Evolutionary conservation across 306 rosid species (phyloP), one percentile per base, ranked within the genome.

Genomic region (Rosa lucieae): DNA sequence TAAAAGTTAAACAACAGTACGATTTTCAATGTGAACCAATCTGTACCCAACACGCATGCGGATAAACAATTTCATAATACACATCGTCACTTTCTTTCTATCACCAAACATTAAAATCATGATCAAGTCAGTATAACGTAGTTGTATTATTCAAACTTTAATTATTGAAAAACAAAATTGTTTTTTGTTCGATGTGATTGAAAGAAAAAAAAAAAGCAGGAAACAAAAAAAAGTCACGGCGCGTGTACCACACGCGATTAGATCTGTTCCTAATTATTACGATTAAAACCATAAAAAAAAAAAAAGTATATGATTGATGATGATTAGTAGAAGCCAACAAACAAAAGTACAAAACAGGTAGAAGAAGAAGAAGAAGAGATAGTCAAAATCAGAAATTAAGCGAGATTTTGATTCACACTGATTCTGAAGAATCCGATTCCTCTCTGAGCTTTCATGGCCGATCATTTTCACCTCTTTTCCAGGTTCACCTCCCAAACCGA

Each of bases 371-470:
- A 49, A 49, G 15, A 12, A 4, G 63, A 58, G 62, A 55, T 55
- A 2, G 59, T 53, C 55, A 49, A 49, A 14, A 49, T 14, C 14
- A 10, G 12, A 48, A 4, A 40, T 40, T 40, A 40, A 40, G 46
- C 46, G 9, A 8, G 62, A 56, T 56, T 56, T 8, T 18, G 23
- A 20, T 17, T 52, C 58, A 5, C 59, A 15, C 58, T 52, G 39
- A 59, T 59, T 10, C 18, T 23, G 0, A 10, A 62, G 78, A 73
- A 39, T 83, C 79, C 48, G 77, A 44, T 65, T 79, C 14, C 23
- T 76, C 17, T 72, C 12, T 29, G 7, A 75, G 71, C 86, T 87
- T 87, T 82, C 90, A 83, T 89, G 82, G 91, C 88, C 82, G 87
- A 83, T 79, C 90, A 18, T 80, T 72, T 82, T 79, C 85, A 79